Percentiles rank a stretch among this genome's conserved stretches.
Conservation (phyloP, 805 yeast genomes). For the Cyberlindnera veronae region DNA sequence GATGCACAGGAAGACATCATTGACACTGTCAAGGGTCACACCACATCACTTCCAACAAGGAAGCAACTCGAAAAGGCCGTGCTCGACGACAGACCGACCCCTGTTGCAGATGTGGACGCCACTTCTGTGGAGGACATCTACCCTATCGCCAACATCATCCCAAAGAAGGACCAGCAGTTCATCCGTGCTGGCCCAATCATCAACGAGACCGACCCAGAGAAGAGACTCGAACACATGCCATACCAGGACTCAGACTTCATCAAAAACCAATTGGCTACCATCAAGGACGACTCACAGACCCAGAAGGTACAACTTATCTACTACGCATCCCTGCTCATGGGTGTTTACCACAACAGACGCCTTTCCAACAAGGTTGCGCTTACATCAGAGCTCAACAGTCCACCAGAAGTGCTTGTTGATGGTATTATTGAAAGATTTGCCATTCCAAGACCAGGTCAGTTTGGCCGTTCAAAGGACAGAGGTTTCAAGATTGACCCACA, state of each 20-base stretch:
- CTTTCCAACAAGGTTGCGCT: slow-evolving; percentile 55
- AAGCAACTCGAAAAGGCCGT: slow-evolving; percentile 55
- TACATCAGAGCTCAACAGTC: slow-evolving; percentile 56
- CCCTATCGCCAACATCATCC: slow-evolving; percentile 68
- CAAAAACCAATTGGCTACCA: slow-evolving; percentile 38
- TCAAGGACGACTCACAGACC: slow-evolving; percentile 43
- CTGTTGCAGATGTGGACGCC: slow-evolving; percentile 73
- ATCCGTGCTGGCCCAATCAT: slow-evolving; percentile 63
- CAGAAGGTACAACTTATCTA: slow-evolving; percentile 67
- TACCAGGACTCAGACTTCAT: slow-evolving; percentile 55
- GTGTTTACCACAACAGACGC: slow-evolving; percentile 74
- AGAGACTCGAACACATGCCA: slow-evolving; percentile 60
- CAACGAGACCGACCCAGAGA: slow-evolving; percentile 47
- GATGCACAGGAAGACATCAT: slow-evolving; percentile 76
- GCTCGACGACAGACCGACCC: slow-evolving; percentile 77
- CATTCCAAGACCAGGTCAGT: slow-evolving; percentile 54
- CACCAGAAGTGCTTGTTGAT: slow-evolving; percentile 72
- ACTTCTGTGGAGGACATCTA: slow-evolving; percentile 79
- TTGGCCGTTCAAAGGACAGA: slow-evolving; percentile 73
- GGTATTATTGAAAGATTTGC: slow-evolving; percentile 73
- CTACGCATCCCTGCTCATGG: slow-evolving; percentile 76
- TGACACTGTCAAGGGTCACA: slow-evolving; percentile 68
- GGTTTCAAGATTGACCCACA: slow-evolving; percentile 83
- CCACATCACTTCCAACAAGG: slow-evolving; percentile 70
- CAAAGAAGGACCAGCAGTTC: slow-evolving; percentile 56